Base-by-base conservation (phyloP, 2,329 filamentous ascomycete genomes). In the Colletotrichum euphorbiae region DNA sequence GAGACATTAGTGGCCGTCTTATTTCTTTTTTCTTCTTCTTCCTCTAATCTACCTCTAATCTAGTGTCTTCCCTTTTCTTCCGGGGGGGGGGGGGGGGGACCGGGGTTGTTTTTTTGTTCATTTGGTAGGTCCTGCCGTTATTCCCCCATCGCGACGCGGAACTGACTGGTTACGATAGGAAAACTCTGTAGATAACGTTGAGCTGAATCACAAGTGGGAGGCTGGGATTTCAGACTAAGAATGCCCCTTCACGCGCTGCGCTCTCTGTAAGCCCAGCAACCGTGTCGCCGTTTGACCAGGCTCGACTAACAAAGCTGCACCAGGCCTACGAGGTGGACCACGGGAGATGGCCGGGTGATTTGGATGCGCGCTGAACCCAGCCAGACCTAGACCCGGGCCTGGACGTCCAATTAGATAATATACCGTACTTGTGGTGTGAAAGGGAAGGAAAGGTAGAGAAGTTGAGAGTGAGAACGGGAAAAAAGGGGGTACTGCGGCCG, bases 341-440 rank as follows among this genome's bases (percentile, higher is more conserved):
- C 33, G 42, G 13, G 54, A 68, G 65, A 68, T 68, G 65, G 61
- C 65, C 43, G 65, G 61, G 54, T 68, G 65, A 68, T 68, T 68
- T 68, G 52, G 65, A 68, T 68, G 63, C 48, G 65, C 65, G 65
- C 61, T 65, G 61, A 48, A 55, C 50, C 61, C 65, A 40, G 46
- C 61, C 65, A 40, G 46, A 58, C 54, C 40, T 52, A 28, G 46
- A 38, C 60, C 65, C 33, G 28, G 60, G 56, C n/a, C 56, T 50
- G 42, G 45, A 15, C 17, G 43, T 28, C 48, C 50, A 54, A 21
- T 38, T 50, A 65, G 65, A 65, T 68, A 65, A 68, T 46, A 52
- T 54, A 55, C 17, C 48, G 59, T 45, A 36, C 12, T 9, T 19
- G n/a, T n/a, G n/a, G n/a, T n/a, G n/a, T n/a, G n/a, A n/a, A n/a